Percentiles rank a stretch among this genome's conserved stretches.
phyloP scores from a whole-genome alignment of 31 red algal genomes.

The Asparagopsis taxiformis region DNA sequence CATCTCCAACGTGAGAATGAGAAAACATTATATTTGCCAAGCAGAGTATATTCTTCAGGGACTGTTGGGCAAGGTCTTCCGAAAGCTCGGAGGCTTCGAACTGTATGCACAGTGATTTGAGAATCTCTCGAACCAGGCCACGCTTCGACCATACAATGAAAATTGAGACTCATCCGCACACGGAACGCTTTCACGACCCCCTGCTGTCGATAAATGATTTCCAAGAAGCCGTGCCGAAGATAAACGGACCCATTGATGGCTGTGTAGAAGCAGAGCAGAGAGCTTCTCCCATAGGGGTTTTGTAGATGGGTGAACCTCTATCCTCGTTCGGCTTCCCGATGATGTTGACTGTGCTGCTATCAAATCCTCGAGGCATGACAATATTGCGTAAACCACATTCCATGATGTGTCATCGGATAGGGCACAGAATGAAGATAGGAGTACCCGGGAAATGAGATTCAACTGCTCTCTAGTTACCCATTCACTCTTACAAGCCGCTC shows the following conservation, averaged over 20 bases:
- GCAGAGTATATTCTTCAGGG: constrained; percentile 66
- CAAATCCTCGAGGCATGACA: constrained; percentile 35
- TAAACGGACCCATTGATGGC: constrained; percentile 76
- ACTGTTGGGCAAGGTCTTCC: constrained; percentile 53
- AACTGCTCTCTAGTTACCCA: constrained; percentile 27
- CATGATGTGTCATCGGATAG: constrained; percentile 9
- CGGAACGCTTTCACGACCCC: constrained; percentile 14
- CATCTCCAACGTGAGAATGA: constrained; percentile 56
- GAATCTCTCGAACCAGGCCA: constrained; percentile 24
- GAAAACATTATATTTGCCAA: constrained; percentile 35
- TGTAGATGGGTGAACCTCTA: constrained; percentile 37
- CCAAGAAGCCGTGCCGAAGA: constrained; percentile 53
- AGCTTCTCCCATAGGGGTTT: constrained; percentile 30
- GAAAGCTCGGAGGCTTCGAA: constrained; percentile 52
- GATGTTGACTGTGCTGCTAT: constrained; percentile 20
- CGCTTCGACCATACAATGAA: constrained; percentile 18
- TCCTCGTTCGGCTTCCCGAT: neutral
- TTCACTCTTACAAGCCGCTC: constrained; percentile 48
- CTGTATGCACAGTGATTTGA: constrained; percentile 50
- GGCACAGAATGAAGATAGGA: constrained; percentile 4
- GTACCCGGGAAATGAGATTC: constrained; percentile 16
- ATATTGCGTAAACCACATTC: constrained; percentile 31
- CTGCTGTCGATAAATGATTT: constrained; percentile 54
- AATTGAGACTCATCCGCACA: neutral
- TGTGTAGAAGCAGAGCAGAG: constrained; percentile 30